These are phyloP conservation scores for Trichocomaceae sp. DNA, from an alignment of 2,329 filamentous ascomycete genomes.

Conservation along the genomic window DNA sequence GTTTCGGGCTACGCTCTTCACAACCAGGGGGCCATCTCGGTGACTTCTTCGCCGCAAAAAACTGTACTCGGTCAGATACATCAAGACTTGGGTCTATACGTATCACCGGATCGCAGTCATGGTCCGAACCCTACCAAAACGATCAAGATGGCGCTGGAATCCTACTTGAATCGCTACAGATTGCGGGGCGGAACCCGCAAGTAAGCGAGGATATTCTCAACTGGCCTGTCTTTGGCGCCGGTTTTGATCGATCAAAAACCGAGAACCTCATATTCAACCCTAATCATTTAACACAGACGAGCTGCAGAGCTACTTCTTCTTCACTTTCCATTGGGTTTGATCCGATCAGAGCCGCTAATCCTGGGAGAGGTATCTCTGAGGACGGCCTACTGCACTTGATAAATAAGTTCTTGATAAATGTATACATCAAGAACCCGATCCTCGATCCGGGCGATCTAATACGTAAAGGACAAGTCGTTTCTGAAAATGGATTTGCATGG, in stretches of 20 bases:
- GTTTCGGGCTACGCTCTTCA: not conserved
- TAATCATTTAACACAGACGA: not conserved
- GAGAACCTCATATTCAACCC: conserved; percentile 1
- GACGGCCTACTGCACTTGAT: not conserved
- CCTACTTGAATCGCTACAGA: not conserved
- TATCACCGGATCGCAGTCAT: not conserved
- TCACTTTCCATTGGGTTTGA: not conserved
- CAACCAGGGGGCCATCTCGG: not conserved
- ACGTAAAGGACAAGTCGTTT: not conserved
- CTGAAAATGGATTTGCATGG: conserved; percentile 4
- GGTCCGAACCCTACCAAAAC: not conserved
- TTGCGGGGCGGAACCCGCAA: not conserved
- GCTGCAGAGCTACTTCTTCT: not conserved
- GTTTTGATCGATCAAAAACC: not conserved
- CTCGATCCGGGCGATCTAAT: not conserved
- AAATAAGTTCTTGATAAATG: not conserved
- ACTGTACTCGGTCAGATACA: not conserved
- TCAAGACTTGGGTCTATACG: not conserved
- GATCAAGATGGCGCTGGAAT: not conserved
- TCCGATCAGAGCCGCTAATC: not conserved
- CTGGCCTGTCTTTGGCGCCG: not conserved
- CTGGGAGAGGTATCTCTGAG: not conserved
- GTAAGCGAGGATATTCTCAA: conserved; percentile 3
- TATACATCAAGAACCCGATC: conserved; percentile 3
- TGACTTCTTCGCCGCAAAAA: not conserved